Base-by-base conservation (phyloP, 2,329 filamentous ascomycete species). In the Alternaria sp. region DNA sequence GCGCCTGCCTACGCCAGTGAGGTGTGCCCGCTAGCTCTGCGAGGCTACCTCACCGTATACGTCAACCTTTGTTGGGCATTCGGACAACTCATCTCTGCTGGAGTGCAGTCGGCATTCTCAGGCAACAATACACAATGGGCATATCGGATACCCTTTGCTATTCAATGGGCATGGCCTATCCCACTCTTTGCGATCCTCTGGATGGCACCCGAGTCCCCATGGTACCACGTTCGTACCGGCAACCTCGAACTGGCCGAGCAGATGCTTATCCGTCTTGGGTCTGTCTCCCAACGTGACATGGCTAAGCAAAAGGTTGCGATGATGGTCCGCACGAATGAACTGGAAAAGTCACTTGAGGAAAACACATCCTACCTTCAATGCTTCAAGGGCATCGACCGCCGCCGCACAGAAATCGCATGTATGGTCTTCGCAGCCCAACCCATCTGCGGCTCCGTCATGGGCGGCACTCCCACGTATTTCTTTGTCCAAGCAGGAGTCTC, bases 291-390 rank as follows among this genome's bases (percentile, higher is more conserved):
- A 53, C 51, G 30, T 17, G 19, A 60, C 11, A 32, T 47, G 12
- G 15, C 36, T 12, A 56, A 56, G 51, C 58, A 56, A 19, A 90
- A 92, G 79, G 84, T 96, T 57, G 63, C 69, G 11, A 94, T 96
- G 91, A 96, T 97, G 90, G 87, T 92, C 1, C 91, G 94, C 73
- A 97, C 93, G 0, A 93, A 91, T 2, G 89, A 90, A 0, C 82
- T 96, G 5, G 93, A 96, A 77, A 85, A 91, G 73, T 82, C 86
- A 76, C 89, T 92, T 15, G 62, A 55, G 46, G 81, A 83, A 12
- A 91, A 92, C 45, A 87, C 91, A 5, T 89, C 86, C 49, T 96
- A 95, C 78, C 80, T 86, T 68, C 92, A 96, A 76, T 96, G 92
- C 81, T 95, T 96, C 85, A 89, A 86, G 76, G 92, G 92, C 11